A percentile compares a stretch with the other conserved stretches of the same genome.
Evolutionary conservation across 495 filamentous ascomycete species (phyloP).

Genomic region (Glutinoglossum americanum): DNA sequence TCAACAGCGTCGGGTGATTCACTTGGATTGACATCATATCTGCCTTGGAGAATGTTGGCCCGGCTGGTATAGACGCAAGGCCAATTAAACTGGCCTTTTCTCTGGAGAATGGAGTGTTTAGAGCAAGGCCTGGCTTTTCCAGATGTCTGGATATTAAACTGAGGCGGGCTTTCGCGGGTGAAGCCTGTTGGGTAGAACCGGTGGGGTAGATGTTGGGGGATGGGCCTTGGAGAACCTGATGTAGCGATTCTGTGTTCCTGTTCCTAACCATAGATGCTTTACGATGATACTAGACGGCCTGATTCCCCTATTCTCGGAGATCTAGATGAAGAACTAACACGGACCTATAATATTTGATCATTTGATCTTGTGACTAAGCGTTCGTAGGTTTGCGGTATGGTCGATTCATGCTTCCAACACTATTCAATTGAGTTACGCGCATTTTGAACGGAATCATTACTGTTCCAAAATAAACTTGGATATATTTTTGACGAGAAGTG

Average conservation of each 20-base stretch:
- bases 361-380: neutral
- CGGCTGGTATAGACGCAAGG: neutral
- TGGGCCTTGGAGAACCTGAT: neutral
- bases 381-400: neutral
- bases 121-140: constrained; percentile 36
- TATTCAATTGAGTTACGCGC: neutral
- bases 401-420: neutral
- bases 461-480: too few species aligned
- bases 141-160: constrained; percentile 63
- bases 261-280: neutral
- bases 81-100: constrained; percentile 22
- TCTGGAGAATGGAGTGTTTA: constrained; percentile 47
- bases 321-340: neutral
- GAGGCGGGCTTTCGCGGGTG: constrained; percentile 10
- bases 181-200: constrained; percentile 2
- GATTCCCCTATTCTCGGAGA: neutral
- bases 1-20: constrained; percentile 63
- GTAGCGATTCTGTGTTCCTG: neutral
- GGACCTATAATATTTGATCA: neutral
- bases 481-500: too few species aligned
- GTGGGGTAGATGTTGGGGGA: neutral
- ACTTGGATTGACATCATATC: constrained; percentile 40
- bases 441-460: too few species aligned
- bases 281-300: neutral
- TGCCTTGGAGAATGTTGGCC: neutral